Base-by-base conservation (phyloP, 1,284 basidiomycete species). In the Sporisorium graminicola region DNA sequence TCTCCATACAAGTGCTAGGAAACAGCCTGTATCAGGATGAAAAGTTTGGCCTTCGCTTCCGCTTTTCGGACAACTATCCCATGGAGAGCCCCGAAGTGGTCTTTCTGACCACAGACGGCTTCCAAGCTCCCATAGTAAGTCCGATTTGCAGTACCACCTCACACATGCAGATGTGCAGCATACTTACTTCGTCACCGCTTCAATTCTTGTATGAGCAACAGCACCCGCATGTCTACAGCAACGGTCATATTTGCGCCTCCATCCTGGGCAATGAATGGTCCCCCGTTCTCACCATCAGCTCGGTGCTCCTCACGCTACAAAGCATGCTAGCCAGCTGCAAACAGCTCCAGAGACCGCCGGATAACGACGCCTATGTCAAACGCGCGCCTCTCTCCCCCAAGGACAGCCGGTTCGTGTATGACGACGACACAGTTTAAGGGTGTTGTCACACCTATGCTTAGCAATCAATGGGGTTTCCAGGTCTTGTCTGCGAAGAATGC, bases 251-350 rank as follows among this genome's bases (percentile, higher is more conserved):
- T 20, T 85, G 84, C 65, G 71, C 65, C 10, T 79, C 76, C 44
- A 82, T 85, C 49, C 55, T 85, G 18, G 82, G 75, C 35, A 75
- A 61, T 60, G 82, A 82, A 55, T 85, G 83, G 83, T 80, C 79
- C 14, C 83, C 83, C 7, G 83, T 83, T 6, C 74, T 85, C 37
- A 82, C 79, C 50, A 74, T 77, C n/a, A 74, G 72, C 57, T 76
- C 75, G 55, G 71, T 85, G 27, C 78, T 84, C 16, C 57, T 85
- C 52, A 82, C 79, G 5, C 61, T 85, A 10, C 84, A 85, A 58
- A 82, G 79, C 73, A 85, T 85, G 84, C 77, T 85, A 0, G 84
- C 84, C 13, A 80, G 77, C 53, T 80, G 77, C 37, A 84, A 82
- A 49, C 76, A 79, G 59, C 75, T 81, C 20, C 74, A 83, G 55